Conservation (phyloP, 768 basidiomycete species). For the Trametes sanguinea region DNA sequence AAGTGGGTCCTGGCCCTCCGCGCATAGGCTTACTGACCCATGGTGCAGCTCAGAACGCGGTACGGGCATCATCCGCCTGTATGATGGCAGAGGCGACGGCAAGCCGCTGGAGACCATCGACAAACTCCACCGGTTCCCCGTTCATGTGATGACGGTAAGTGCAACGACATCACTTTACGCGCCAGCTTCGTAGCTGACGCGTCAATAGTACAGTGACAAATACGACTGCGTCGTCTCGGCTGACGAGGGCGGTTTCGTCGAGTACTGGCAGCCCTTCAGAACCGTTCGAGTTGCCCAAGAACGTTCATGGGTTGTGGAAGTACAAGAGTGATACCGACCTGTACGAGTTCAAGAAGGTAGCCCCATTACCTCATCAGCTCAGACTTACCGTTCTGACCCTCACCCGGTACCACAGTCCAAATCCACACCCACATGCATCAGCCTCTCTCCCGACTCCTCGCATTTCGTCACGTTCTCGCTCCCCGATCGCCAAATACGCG, state of each 20-base stretch:
- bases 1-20: slow-evolving; percentile 29
- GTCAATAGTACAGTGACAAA: slow-evolving; percentile 80
- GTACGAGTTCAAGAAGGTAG: slow-evolving; percentile 97
- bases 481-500: slow-evolving; percentile 90
- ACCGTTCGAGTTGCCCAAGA: slow-evolving; percentile 82
- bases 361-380: slow-evolving; percentile 4
- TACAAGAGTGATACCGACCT: slow-evolving; percentile 91
- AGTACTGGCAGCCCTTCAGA: slow-evolving; percentile 93
- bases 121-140: slow-evolving; percentile 82
- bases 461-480: slow-evolving; percentile 93
- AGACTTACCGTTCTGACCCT: neutral
- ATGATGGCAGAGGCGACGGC: slow-evolving; percentile 88
- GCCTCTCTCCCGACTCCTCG: slow-evolving; percentile 84
- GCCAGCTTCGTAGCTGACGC: neutral
- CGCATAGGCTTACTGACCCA: slow-evolving; percentile 23
- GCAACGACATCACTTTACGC: neutral
- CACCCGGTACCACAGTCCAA: slow-evolving; percentile 59
- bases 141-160: slow-evolving; percentile 80
- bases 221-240: slow-evolving; percentile 93
- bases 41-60: slow-evolving; percentile 70
- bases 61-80: slow-evolving; percentile 78
- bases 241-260: slow-evolving; percentile 92
- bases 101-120: slow-evolving; percentile 75
- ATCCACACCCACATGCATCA: slow-evolving; percentile 88
- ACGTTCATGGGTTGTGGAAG: slow-evolving; percentile 79